Conservation (phyloP, 2,329 filamentous ascomycete genomes). For the Calonectria crousiana region DNA sequence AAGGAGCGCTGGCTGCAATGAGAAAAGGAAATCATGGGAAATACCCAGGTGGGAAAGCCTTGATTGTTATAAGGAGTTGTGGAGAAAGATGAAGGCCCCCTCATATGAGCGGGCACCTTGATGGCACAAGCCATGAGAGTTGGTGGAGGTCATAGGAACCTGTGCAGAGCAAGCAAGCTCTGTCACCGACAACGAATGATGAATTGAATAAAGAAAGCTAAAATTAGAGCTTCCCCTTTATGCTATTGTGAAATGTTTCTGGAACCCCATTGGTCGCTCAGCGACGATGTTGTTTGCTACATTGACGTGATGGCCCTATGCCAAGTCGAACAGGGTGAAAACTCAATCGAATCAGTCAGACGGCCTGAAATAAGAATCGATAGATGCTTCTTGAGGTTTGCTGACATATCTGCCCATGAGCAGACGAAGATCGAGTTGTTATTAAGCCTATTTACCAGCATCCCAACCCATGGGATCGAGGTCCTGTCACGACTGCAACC, state of each 20-base stretch:
- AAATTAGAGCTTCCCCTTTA: not conserved
- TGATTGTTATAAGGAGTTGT: conserved; percentile 18
- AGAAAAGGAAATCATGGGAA: not conserved
- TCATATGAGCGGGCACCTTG: conserved; percentile 18
- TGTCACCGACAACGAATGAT: conserved; percentile 8
- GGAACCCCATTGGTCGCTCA: not conserved
- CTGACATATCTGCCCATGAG: not conserved
- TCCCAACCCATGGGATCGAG: not conserved
- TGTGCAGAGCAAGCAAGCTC: not conserved
- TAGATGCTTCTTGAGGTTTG: not conserved
- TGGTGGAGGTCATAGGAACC: not conserved
- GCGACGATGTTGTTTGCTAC: not conserved
- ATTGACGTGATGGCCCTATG: not conserved
- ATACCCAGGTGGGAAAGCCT: conserved; percentile 1
- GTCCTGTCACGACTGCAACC: not conserved
- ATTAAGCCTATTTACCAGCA: too few species aligned
- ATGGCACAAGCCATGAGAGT: conserved; percentile 21
- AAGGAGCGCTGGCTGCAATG: conserved; percentile 4
- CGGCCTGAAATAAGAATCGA: not conserved
- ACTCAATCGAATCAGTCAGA: not conserved
- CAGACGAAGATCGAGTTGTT: not conserved
- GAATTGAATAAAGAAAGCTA: conserved; percentile 7
- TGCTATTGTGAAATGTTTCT: not conserved
- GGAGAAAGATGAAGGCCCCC: conserved; percentile 17
- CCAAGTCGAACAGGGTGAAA: not conserved